Conservation (phyloP, 371 early-diverging fungal species). For the Mucor indicus region DNA sequence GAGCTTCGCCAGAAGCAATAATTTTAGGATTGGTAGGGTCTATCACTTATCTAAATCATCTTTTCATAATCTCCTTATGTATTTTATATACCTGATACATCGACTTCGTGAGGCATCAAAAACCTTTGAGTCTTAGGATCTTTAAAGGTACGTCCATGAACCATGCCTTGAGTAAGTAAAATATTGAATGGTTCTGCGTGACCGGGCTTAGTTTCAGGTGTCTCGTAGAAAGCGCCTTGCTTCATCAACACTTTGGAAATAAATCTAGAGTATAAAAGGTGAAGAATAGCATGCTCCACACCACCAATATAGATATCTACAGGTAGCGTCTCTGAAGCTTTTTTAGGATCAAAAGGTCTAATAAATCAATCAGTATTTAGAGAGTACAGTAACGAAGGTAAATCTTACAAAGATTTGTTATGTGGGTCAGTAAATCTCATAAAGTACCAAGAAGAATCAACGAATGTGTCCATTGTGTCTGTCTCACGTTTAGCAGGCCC, state of each 20-base stretch:
- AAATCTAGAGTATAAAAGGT: conserved; percentile 93
- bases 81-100: conserved; percentile 39
- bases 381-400: neutral
- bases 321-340: conserved; percentile 67
- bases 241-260: conserved; percentile 77
- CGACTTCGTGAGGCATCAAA: conserved; percentile 77
- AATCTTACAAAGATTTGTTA: conserved; percentile 49
- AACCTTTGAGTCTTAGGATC: conserved; percentile 78
- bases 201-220: conserved; percentile 38
- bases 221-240: conserved; percentile 41
- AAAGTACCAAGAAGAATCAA: conserved; percentile 96
- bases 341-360: conserved; percentile 60
- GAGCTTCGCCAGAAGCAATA: conserved; percentile 58
- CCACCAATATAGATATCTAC: conserved; percentile 95
- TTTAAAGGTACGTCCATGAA: conserved; percentile 83
- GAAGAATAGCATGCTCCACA: conserved; percentile 92
- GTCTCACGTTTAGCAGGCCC: conserved; percentile 80
- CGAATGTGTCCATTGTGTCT: conserved; percentile 96
- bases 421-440: conserved; percentile 80
- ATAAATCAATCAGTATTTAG: neutral
- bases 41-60: conserved; percentile 4
- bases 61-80: neutral
- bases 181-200: conserved; percentile 83
- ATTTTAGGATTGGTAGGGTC: conserved; percentile 58
- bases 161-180: conserved; percentile 94